These are phyloP conservation scores for Gossypium gossypioides DNA, from an alignment of 441 rosid genomes.

Conservation along the genomic window DNA sequence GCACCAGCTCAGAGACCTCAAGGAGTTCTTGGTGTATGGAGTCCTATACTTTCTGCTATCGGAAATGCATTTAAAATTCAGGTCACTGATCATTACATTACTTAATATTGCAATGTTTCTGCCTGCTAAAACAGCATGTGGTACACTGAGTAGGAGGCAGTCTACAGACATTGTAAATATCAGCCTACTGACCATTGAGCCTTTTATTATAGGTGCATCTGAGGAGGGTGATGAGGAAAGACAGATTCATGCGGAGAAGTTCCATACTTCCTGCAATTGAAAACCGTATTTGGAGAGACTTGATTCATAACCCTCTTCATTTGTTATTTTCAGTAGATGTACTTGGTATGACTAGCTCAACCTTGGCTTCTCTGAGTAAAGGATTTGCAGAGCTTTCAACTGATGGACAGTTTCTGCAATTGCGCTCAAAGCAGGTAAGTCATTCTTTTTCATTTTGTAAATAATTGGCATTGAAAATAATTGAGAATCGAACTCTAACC, in stretches of 20 bases:
- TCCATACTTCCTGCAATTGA: slow-evolving; percentile 77
- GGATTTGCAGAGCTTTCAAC: slow-evolving; percentile 99
- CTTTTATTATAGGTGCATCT: slow-evolving; percentile 60
- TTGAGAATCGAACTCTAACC: slow-evolving; percentile 11
- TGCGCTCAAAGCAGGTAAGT: slow-evolving; percentile 86
- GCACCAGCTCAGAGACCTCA: slow-evolving; percentile 93
- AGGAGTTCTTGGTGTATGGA: slow-evolving; percentile 94
- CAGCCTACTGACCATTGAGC: not conserved
- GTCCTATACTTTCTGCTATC: slow-evolving; percentile 89
- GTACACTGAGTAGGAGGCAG: not conserved
- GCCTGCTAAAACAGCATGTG: not conserved
- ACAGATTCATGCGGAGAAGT: slow-evolving; percentile 92
- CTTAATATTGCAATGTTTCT: slow-evolving; percentile 1
- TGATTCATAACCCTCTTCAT: slow-evolving; percentile 96
- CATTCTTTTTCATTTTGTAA: slow-evolving; percentile 8
- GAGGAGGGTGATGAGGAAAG: slow-evolving; percentile 88
- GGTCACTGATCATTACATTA: slow-evolving; percentile 34
- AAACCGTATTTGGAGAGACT: slow-evolving; percentile 88
- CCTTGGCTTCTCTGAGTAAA: slow-evolving; percentile 90
- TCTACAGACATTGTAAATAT: not conserved
- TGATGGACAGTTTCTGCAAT: slow-evolving; percentile 88
- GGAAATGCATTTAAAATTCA: slow-evolving; percentile 97
- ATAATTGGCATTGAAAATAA: not conserved
- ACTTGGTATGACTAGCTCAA: slow-evolving; percentile 98
- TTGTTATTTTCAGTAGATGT: slow-evolving; percentile 90